These are phyloP conservation scores for Harringtonia lauricola DNA, from an alignment of 2,329 filamentous ascomycete species.

Conservation along the genomic window DNA sequence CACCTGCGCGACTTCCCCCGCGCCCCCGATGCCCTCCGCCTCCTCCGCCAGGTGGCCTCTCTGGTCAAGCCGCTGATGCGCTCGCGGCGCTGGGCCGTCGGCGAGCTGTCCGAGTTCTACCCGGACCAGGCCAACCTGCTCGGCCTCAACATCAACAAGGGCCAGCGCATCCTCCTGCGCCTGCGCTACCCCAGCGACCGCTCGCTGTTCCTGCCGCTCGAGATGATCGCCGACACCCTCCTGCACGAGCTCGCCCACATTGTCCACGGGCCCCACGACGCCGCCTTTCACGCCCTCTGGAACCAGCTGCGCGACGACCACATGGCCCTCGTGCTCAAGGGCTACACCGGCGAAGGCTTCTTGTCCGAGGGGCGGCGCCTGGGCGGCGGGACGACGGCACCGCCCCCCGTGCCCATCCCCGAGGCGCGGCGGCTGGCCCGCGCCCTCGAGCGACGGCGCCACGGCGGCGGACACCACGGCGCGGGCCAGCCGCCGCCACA, in stretches of 20 bases:
- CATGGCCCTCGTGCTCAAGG: conserved; percentile 62
- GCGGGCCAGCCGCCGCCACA: conserved; percentile 29
- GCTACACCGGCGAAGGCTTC: conserved; percentile 87
- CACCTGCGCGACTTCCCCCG: conserved; percentile 36
- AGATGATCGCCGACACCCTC: conserved; percentile 80
- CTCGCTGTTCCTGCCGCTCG: conserved; percentile 67
- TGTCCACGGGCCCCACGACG: conserved; percentile 71
- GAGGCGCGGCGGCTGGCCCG: conserved; percentile 69
- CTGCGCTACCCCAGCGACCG: conserved; percentile 66
- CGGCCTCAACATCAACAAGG: conserved; percentile 68
- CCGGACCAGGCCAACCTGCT: conserved; percentile 63
- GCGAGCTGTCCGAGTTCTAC: conserved; percentile 73
- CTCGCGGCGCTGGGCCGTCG: conserved; percentile 69
- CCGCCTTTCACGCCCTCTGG: conserved; percentile 76
- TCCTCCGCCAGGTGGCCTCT: conserved; percentile 71
- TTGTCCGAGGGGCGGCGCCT: conserved; percentile 63
- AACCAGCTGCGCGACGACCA: conserved; percentile 82
- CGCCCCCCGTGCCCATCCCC: conserved; percentile 43
- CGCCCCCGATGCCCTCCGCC: conserved; percentile 40
- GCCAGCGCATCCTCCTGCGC: conserved; percentile 71
- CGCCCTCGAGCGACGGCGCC: conserved; percentile 58
- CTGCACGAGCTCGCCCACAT: conserved; percentile 91
- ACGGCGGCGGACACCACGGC: background rate
- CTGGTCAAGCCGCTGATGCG: conserved; percentile 93
- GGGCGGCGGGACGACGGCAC: conserved; percentile 38